A percentile compares a stretch with the other conserved stretches of the same genome.
Conservation (phyloP, 1,139 yeast genomes). For the Debaryomyces robertsiae region DNA sequence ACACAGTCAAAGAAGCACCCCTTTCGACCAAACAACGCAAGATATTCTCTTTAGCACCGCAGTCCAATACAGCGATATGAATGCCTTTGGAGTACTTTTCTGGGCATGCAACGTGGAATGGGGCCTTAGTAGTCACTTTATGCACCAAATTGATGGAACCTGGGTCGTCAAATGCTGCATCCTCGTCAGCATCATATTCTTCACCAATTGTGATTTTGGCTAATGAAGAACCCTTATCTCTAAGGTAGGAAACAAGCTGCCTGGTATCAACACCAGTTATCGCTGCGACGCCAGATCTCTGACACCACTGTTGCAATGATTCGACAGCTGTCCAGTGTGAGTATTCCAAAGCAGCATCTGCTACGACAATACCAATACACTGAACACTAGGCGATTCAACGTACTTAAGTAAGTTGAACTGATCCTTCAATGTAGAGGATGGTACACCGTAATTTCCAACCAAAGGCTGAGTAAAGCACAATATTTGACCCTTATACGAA, state of each 20-base stretch:
- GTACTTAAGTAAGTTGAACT: slow-evolving; percentile 80
- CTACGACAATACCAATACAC: slow-evolving; percentile 94
- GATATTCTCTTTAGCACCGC: slow-evolving; percentile 98
- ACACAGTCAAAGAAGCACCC: slow-evolving; percentile 94
- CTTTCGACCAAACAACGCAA: slow-evolving; percentile 89
- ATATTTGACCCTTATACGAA: slow-evolving; percentile 91
- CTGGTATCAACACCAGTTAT: slow-evolving; percentile 97
- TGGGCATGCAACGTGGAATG: slow-evolving; percentile 81
- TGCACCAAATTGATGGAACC: slow-evolving; percentile 87
- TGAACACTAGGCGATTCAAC: slow-evolving; percentile 91
- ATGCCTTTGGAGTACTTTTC: slow-evolving; percentile 56
- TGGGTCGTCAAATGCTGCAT: slow-evolving; percentile 92
- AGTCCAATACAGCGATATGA: slow-evolving; percentile 92
- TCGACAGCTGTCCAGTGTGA: slow-evolving; percentile 99
- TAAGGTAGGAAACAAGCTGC: slow-evolving; percentile 84
- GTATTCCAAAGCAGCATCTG: slow-evolving; percentile 91
- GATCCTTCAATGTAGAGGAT: slow-evolving; percentile 74
- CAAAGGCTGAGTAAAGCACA: slow-evolving; percentile 94
- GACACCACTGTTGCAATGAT: slow-evolving; percentile 92
- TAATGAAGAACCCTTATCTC: slow-evolving; percentile 94
- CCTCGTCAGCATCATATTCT: slow-evolving; percentile 87
- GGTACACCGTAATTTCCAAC: slow-evolving; percentile 99
- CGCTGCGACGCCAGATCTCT: slow-evolving; percentile 95
- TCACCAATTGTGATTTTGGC: slow-evolving; percentile 90
- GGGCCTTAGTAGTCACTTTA: slow-evolving; percentile 92